Base-by-base conservation (phyloP, 352 stramenopile genomes). In the Phytophthora boehmeriae region DNA sequence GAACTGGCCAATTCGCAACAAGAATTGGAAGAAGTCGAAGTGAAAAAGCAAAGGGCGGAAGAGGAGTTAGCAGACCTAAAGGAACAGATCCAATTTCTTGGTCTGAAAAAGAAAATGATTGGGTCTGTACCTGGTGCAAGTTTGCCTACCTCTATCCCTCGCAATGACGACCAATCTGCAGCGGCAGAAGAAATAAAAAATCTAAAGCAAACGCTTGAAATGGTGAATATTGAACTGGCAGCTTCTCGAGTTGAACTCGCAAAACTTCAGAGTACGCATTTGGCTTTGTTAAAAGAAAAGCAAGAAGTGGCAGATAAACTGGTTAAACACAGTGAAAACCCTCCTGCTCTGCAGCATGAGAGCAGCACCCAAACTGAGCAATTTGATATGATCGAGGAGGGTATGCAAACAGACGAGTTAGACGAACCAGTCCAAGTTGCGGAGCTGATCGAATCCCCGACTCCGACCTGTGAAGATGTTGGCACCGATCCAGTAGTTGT, bases 11-110 rank as follows among this genome's bases (percentile, higher is more conserved):
- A 78, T 34, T 45, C 54, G 8, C 64, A 69, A n/a, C 46, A 45
- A 16, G 63, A 83, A 20, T 44, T 93, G 1, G 66, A 84, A 16
- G 52, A 57, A 19, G 44, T 90, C 2, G 25, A 54, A 8, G 35
- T 66, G 8, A 59, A 84, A 11, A 87, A 81, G 41, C 60, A 77
- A 9, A 61, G 72, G 20, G 55, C 64, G 6, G 54, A 70, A 11
- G 59, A 73, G 1, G 65, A 85, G 20, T 20, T 90, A 23, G 46
- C 41, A 1, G 63, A 76, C 20, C 50, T 88, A 51, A 82, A 87
- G 35, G 71, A 87, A 46, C 77, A 93, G 25, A 75, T 87, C n/a
- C 58, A 80, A 27, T 80, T 84, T 20, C 36, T 85, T 8, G 63
- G 51, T 5, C 4, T 76, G 54, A 78, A 83, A 54, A 67, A 71